Evolutionary conservation across 129 eudicot species (phyloP), one percentile per base, ranked within the genome.

Genomic region (Artemisia argyi): DNA sequence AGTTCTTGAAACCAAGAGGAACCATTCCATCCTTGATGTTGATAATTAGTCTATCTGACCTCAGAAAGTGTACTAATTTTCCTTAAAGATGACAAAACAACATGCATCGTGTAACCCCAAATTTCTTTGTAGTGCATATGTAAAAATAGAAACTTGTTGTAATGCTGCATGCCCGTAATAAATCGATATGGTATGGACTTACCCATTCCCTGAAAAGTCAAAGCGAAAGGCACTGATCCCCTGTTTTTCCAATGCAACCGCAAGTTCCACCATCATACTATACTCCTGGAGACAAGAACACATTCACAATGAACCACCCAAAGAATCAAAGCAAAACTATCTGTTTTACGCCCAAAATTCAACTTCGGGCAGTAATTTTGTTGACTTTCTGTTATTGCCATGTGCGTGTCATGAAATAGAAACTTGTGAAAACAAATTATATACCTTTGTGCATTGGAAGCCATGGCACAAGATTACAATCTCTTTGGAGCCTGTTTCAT

Each of bases 231-330:
- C 42, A 35, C 42, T 35, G 42, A 35, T 35, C 8, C 42, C 42
- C 42, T 35, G 42, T 6, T 67, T 49, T 49, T 49, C 72, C 50
- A 67, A 24, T 14, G 59, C 72, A 49, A 48, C 26, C 3, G 72
- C 46, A 12, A 67, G 72, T 67, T 24, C 72, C 46, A 13, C 14
- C 59, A 67, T 67, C 72, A 67, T 48, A 14, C 19, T 48, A 30
- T 48, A 49, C 2, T 67, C 72, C 72, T 67, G 72, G 72, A 49
- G 72, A 67, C 42, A 19, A 67, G 20, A 49, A 49, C 19, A 22
- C 7, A 35, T 11, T 66, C 28, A 19, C 39, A 66, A 35, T 35
- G 42, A 35, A 35, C 42, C 42, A 35, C 42, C 39, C 35, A 2
- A 26, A 28, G 10, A 73, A 61, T 15, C 42, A 35, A 68, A 60